A percentile compares a stretch with the other conserved stretches of the same genome.
phyloP scores from a whole-genome alignment of 805 yeast species.

The Hanseniaspora pseudoguilliermondii region DNA sequence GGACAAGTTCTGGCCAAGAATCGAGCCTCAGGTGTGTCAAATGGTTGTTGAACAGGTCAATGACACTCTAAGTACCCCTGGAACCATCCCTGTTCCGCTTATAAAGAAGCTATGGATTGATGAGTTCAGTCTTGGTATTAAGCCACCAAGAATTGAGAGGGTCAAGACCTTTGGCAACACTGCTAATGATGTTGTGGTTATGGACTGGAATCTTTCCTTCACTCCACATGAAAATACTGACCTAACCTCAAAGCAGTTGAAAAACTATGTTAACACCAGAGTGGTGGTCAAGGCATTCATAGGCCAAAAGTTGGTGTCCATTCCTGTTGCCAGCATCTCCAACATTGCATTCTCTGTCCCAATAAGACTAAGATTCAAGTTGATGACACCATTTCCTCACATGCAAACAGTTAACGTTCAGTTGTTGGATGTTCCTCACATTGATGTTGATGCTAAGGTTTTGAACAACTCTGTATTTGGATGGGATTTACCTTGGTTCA shows the following conservation, averaged over 20 bases:
- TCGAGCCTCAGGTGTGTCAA: conserved; percentile 81
- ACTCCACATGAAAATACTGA: conserved; percentile 85
- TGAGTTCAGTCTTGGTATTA: conserved; percentile 82
- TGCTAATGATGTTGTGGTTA: conserved; percentile 83
- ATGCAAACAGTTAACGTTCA: conserved; percentile 81
- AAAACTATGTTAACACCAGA: conserved; percentile 71
- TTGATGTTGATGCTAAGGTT: conserved; percentile 65
- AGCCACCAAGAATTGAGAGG: conserved; percentile 84
- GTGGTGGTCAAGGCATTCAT: conserved; percentile 77
- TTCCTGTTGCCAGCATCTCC: conserved; percentile 63
- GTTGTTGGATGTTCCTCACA: conserved; percentile 70
- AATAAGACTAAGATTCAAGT: conserved; percentile 69
- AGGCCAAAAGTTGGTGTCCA: conserved; percentile 29
- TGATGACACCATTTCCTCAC: conserved; percentile 88
- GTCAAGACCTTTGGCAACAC: conserved; percentile 86
- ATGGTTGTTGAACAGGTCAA: conserved; percentile 78
- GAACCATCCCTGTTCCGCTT: conserved; percentile 58
- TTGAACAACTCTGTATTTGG: conserved; percentile 74
- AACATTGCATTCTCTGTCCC: conserved; percentile 65
- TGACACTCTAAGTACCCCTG: conserved; percentile 64
- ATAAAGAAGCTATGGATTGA: conserved; percentile 75
- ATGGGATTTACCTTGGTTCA: conserved; percentile 61
- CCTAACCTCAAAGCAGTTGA: conserved; percentile 70
- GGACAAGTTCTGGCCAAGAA: conserved; percentile 80
- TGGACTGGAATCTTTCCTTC: conserved; percentile 93